Evolutionary conservation across 1,284 basidiomycete genomes (phyloP), one percentile per base, ranked within the genome.

Genomic region (Coniferiporia sulphurascens): DNA sequence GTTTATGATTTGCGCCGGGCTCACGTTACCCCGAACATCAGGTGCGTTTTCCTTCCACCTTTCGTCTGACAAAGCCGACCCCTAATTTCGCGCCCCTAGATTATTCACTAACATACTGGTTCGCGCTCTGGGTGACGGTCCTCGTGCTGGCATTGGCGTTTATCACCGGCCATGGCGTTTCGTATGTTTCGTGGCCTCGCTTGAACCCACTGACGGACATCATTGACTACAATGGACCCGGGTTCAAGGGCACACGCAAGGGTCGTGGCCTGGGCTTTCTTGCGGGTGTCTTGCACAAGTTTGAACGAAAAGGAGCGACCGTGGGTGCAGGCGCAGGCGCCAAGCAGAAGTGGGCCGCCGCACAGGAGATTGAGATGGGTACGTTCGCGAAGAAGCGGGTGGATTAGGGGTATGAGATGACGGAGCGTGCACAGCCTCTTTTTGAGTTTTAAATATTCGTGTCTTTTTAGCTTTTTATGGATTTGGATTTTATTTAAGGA

Each of bases 131-230:
- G 89, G 75, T 91, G 67, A 69, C 78, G 52, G 68, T 95, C 44
- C 77, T 89, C 56, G 68, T 80, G 45, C 60, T 85, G 61, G 78
- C 91, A 10, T 72, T 86, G 60, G 65, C 77, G 50, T 91, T 90
- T 74, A 89, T 96, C 66, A 70, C 90, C 73, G 75, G 85, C 48
- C 85, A 96, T 70, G 89, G 89, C 45, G 83, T 93, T 65, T 83
- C 89, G 64, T 98, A 95, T 70, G 95, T 99, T 62, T 85, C 91
- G 21, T 96, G 93, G 89, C 97, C 96, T n/a, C 85, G 89, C 21
- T 82, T 99, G 58, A 84, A 90, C 65, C 89, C 93, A 2, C 86
- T 90, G 10, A 86, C 87, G 58, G 91, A 95, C 62, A 80, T 90
- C 58, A 88, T 98, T 56, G 86, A 87, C 70, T 98, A 95, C 74